Conservation (phyloP, 768 basidiomycete genomes). For the Leccinum obscurum region DNA sequence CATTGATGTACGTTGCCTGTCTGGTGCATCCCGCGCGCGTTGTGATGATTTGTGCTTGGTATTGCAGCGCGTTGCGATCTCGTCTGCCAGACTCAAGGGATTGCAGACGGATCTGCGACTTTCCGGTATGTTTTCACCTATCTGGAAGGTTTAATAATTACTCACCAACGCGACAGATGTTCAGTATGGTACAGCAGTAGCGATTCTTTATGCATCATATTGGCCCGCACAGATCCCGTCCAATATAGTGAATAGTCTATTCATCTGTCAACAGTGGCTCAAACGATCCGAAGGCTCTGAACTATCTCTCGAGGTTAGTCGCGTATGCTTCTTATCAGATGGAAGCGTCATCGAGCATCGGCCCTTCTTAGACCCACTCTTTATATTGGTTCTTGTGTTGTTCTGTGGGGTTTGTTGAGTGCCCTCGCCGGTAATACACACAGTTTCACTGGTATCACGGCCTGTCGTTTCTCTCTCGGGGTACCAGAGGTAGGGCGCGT, state of each 20-base stretch:
- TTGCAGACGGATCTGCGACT: not conserved
- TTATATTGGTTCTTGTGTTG: not conserved
- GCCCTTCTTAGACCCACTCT: not conserved
- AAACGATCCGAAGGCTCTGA: not conserved
- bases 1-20: not conserved
- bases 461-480: not conserved
- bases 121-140: not conserved
- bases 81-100: not conserved
- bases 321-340: not conserved
- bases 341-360: not conserved
- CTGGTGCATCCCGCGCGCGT: not conserved
- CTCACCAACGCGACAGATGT: not conserved
- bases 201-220: constrained; percentile 1
- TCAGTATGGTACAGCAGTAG: not conserved
- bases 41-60: not conserved
- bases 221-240: not conserved
- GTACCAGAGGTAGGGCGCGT: not conserved
- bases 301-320: not conserved
- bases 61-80: not conserved
- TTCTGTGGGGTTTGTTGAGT: not conserved
- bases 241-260: not conserved
- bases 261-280: not conserved
- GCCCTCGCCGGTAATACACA: not conserved
- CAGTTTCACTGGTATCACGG: not conserved
- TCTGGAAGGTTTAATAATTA: not conserved